Evolutionary conservation across 805 yeast species (phyloP).

Genomic region (Monosporozyma siamensis): DNA sequence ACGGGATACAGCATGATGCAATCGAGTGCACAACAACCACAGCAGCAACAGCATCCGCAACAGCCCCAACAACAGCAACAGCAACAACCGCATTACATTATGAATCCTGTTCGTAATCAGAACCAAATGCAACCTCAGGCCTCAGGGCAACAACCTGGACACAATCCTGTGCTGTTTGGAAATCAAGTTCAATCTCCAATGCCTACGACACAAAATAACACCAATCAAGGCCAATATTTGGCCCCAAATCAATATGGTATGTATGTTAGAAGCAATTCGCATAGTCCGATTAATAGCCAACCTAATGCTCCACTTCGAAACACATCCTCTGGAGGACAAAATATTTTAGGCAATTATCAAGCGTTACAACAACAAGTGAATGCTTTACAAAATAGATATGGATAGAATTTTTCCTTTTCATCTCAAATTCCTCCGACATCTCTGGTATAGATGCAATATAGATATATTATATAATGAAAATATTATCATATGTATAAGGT

Average conservation of each 20-base stretch:
- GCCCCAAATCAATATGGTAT: slow-evolving; percentile 2
- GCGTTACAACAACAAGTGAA: slow-evolving; percentile 67
- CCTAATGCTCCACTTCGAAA: neutral
- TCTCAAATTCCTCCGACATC: too few relatives aligned
- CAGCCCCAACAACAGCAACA: slow-evolving; percentile 13
- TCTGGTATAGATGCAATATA: too few relatives aligned
- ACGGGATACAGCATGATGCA: neutral
- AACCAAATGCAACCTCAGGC: slow-evolving; percentile 14
- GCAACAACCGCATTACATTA: slow-evolving; percentile 10
- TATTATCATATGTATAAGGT: too few relatives aligned
- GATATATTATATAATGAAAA: neutral
- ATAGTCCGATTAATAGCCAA: neutral
- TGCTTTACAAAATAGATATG: slow-evolving; percentile 32
- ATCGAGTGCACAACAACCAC: neutral
- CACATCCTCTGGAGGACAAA: neutral
- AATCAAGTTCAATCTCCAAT: slow-evolving; percentile 4
- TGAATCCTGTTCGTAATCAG: neutral
- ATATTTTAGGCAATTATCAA: slow-evolving; percentile 54
- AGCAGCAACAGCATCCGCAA: slow-evolving; percentile 1
- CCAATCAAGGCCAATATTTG: neutral
- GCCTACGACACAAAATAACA: neutral
- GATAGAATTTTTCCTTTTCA: slow-evolving; percentile 6
- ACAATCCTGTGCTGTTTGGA: slow-evolving; percentile 7
- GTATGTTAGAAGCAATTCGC: neutral
- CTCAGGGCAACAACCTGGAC: slow-evolving; percentile 9